These are phyloP conservation scores for Chlamydomonas schloesseri DNA, from an alignment of 139 green algal genomes.

Conservation along the genomic window DNA sequence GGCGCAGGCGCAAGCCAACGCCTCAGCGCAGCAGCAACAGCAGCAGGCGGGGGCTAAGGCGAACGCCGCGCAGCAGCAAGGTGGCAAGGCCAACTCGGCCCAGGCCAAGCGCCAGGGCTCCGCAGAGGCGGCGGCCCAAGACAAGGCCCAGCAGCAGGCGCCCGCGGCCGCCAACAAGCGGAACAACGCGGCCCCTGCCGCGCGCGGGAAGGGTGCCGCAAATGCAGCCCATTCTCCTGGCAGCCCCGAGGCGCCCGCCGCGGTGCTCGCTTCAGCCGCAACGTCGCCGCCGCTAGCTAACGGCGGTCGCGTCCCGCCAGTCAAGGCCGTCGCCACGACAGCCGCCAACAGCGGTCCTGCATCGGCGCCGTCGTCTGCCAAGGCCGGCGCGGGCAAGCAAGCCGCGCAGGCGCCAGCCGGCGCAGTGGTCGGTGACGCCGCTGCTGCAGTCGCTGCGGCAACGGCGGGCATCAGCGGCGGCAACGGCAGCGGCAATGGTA, in stretches of 20 bases:
- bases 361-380: too few species aligned
- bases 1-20: conserved; percentile 1
- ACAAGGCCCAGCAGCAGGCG: neutral
- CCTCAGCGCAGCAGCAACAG: neutral
- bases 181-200: neutral
- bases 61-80: too few species aligned
- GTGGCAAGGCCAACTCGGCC: too few species aligned
- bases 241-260: neutral
- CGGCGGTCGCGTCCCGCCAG: too few species aligned
- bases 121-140: neutral
- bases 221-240: neutral
- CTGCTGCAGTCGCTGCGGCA: conserved; percentile 19
- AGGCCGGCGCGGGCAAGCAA: neutral
- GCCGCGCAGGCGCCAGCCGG: neutral
- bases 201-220: neutral
- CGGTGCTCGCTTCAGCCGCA: neutral
- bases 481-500: neutral
- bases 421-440: neutral
- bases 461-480: conserved; percentile 23
- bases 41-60: neutral
- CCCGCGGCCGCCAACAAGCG: conserved; percentile 11
- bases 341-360: neutral
- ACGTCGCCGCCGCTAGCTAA: neutral
- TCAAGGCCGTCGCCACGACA: neutral
- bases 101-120: too few species aligned